Percentiles rank a stretch among this genome's conserved stretches.
Conservation (phyloP, 495 filamentous ascomycete species). For the Talaromyces nanjingensis region DNA sequence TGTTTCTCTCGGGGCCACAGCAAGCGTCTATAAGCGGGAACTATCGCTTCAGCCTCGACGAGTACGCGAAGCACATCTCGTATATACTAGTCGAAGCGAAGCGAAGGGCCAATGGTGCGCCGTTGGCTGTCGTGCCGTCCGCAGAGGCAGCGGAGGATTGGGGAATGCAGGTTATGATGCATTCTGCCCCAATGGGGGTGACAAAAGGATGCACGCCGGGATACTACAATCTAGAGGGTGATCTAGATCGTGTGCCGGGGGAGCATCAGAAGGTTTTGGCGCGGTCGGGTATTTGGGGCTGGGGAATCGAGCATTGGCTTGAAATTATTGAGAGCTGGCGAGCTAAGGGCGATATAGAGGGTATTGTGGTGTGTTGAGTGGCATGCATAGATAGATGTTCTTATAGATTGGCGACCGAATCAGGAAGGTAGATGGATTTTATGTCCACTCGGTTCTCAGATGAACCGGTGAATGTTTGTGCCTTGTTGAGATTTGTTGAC, state of each 20-base stretch:
- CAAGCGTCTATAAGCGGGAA: neutral
- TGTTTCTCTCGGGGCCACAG: neutral
- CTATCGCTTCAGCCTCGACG: neutral
- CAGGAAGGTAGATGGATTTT: neutral
- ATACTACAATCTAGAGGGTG: slow-evolving; percentile 47
- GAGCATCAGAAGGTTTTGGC: slow-evolving; percentile 7
- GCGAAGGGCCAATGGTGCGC: neutral
- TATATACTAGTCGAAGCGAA: neutral
- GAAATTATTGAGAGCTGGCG: neutral
- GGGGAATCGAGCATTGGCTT: slow-evolving; percentile 10
- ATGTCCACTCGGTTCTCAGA: neutral
- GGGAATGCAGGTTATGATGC: slow-evolving; percentile 31
- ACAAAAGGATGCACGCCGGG: slow-evolving; percentile 48
- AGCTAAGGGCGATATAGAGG: neutral
- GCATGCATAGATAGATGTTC: neutral
- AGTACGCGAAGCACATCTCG: neutral
- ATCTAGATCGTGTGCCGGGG: neutral
- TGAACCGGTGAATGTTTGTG: neutral
- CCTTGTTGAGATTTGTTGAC: no score
- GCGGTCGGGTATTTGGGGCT: slow-evolving; percentile 12
- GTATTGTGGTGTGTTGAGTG: neutral
- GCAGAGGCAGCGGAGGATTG: slow-evolving; percentile 39
- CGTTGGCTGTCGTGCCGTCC: slow-evolving; percentile 32
- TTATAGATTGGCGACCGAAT: neutral
- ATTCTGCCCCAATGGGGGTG: slow-evolving; percentile 28